Evolutionary conservation across 2,329 filamentous ascomycete species (phyloP).

Genomic region (Teratosphaeria epicoccoides): DNA sequence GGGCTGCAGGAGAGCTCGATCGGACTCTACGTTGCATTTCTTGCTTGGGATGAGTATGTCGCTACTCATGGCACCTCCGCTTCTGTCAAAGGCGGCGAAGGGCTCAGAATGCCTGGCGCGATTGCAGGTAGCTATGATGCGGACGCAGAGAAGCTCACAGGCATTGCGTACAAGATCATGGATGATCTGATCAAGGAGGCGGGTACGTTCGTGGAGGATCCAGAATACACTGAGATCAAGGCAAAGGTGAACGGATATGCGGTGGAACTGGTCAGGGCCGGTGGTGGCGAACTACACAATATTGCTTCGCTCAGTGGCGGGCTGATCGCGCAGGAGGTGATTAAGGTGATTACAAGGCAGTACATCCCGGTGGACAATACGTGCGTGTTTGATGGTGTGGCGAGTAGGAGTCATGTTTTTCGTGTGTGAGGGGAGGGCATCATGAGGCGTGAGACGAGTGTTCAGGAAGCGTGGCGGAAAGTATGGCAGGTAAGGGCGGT

Average conservation of each 20-base stretch:
- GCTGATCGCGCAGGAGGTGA: slow-evolving; percentile 91
- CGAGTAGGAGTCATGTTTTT: slow-evolving; percentile 37
- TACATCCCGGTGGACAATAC: slow-evolving; percentile 56
- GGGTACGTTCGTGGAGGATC: slow-evolving; percentile 30
- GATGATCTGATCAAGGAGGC: slow-evolving; percentile 35
- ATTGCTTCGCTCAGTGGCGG: slow-evolving; percentile 79
- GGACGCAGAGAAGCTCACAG: slow-evolving; percentile 31
- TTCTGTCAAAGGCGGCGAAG: slow-evolving; percentile 24
- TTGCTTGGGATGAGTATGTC: slow-evolving; percentile 39
- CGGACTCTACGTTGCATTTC: slow-evolving; percentile 41
- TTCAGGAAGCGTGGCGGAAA: not conserved
- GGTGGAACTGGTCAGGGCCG: slow-evolving; percentile 53
- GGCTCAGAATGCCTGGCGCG: slow-evolving; percentile 28
- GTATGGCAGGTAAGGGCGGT: not conserved
- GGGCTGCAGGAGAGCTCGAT: slow-evolving; percentile 29
- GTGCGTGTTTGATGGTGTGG: slow-evolving; percentile 52
- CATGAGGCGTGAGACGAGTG: not conserved
- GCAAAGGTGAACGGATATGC: slow-evolving; percentile 27
- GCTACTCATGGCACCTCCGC: slow-evolving; percentile 28
- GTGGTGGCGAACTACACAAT: slow-evolving; percentile 83
- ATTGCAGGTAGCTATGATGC: slow-evolving; percentile 24
- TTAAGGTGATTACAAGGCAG: slow-evolving; percentile 70
- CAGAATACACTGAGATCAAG: slow-evolving; percentile 31
- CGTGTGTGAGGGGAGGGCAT: slow-evolving; percentile 11
- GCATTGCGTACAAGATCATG: slow-evolving; percentile 33